Evolutionary conservation across 2,329 filamentous ascomycete genomes (phyloP), one percentile per base, ranked within the genome.

Genomic region (Pseudogymnoascus sp.): DNA sequence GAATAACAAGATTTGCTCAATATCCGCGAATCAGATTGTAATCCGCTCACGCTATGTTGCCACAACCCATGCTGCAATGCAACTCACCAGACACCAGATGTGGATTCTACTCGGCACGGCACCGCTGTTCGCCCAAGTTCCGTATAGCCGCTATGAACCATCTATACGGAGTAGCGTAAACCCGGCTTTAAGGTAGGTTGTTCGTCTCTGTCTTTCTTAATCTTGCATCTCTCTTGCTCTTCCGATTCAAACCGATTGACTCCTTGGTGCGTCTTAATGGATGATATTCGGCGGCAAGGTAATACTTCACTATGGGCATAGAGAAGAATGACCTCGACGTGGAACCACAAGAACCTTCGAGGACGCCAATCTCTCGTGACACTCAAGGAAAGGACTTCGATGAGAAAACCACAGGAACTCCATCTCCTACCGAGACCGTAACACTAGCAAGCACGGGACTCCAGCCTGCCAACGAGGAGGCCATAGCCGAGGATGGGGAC

Each of bases 401-500:
- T 35, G 29, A 35, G 17, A 33, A 56, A 35, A 7, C 29, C 10
- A 33, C 29, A 56, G 50, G 29, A 19, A 56, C 50, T 21, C n/a
- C 50, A 13, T 56, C 29, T 19, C 11, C 50, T 10, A 15, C 2
- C 5, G 29, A 56, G 50, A 15, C 50, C 31, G 35, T 56, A 56
- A 17, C 29, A 6, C 6, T 29, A 56, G 10, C 50, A 33, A 35
- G 10, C 50, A 13, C n/a, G 1, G 50, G 10, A 3, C 35, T 21
- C 50, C 26, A 35, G 29, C 29, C 29, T 56, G 50, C 29, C 10
- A 21, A 11, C 10, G 64, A 71, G 21, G 65, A 63, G 62, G 61
- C 60, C 61, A 59, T 68, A 63, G 65, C 69, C 66, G 65, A 67
- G 19, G 62, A 59, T 59, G 65, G 59, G 40, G 69, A 74, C 59